Evolutionary conservation across 108 stramenopile genomes (phyloP).

Genomic region (Nitzschia inconspicua): DNA sequence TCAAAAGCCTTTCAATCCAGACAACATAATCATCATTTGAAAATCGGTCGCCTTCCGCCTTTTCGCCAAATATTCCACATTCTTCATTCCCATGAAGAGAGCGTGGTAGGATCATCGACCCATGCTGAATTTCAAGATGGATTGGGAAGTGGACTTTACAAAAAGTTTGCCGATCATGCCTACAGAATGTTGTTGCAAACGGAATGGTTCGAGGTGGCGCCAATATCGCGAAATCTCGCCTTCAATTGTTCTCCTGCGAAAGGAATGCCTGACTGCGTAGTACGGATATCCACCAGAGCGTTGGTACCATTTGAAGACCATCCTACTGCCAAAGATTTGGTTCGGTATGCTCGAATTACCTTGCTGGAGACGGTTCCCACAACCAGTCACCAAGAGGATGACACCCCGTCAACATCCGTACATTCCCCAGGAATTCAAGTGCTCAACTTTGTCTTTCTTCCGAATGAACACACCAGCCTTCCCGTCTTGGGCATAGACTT

Average conservation of each 20-base stretch:
- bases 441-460: slow-evolving; percentile 74
- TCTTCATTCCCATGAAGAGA: too few species aligned
- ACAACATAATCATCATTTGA: too few species aligned
- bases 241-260: slow-evolving; percentile 45
- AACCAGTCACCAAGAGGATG: slow-evolving; percentile 8
- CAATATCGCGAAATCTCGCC: slow-evolving; percentile 24
- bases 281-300: slow-evolving; percentile 30
- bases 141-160: slow-evolving; percentile 49
- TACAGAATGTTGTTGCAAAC: slow-evolving; percentile 30
- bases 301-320: slow-evolving; percentile 5
- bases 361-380: slow-evolving; percentile 59
- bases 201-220: slow-evolving; percentile 4
- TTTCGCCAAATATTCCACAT: too few species aligned
- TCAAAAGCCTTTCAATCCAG: too few species aligned
- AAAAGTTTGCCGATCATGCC: slow-evolving; percentile 54
- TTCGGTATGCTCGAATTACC: slow-evolving; percentile 68
- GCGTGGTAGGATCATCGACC: too few species aligned
- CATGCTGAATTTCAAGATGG: too few species aligned
- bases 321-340: slow-evolving; percentile 36
- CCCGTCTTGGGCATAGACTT: slow-evolving; percentile 81
- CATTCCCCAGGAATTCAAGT: slow-evolving; percentile 61
- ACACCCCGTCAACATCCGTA: not conserved
- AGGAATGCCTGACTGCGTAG: slow-evolving; percentile 30
- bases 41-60: too few species aligned
- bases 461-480: slow-evolving; percentile 32